phyloP scores from a whole-genome alignment of 1,139 yeast genomes.

The Taphrina sp. region DNA sequence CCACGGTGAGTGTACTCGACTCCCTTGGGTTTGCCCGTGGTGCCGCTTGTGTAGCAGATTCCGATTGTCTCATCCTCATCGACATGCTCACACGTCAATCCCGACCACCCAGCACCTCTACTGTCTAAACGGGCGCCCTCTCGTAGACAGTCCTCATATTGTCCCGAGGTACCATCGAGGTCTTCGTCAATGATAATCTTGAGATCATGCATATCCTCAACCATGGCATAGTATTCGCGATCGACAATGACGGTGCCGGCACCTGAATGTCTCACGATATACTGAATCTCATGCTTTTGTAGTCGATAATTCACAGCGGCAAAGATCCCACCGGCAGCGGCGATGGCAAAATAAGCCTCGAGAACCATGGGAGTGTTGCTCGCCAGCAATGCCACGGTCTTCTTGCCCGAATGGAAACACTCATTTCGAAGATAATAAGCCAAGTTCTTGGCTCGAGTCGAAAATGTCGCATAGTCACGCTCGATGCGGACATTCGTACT shows the following conservation, averaged over 20 bases:
- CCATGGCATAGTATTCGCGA: constrained; percentile 42
- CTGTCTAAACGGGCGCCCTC: constrained; percentile 40
- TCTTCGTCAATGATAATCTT: constrained; percentile 43
- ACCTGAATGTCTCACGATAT: constrained; percentile 43
- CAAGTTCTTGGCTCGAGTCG: constrained; percentile 43
- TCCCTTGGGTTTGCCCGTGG: constrained; percentile 77
- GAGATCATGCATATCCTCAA: constrained; percentile 38
- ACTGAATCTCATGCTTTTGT: constrained; percentile 43
- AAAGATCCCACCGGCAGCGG: constrained; percentile 45
- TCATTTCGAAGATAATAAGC: constrained; percentile 42
- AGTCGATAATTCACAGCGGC: constrained; percentile 46
- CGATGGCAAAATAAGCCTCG: constrained; percentile 45
- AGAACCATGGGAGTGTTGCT: constrained; percentile 48
- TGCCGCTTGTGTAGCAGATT: constrained; percentile 64
- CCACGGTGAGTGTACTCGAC: constrained; percentile 60
- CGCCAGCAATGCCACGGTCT: constrained; percentile 44
- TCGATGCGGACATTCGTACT: constrained; percentile 40
- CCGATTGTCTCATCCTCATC: constrained; percentile 44
- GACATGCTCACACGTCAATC: constrained; percentile 40
- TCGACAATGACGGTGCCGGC: constrained; percentile 46
- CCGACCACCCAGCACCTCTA: constrained; percentile 39
- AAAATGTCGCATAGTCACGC: constrained; percentile 42
- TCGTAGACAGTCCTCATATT: constrained; percentile 41
- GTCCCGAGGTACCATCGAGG: constrained; percentile 38
- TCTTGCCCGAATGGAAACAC: constrained; percentile 38